A percentile compares a stretch with the other conserved stretches of the same genome.
Conservation (phyloP, 148 eudicot genomes). For the Polygonum maritimum region DNA sequence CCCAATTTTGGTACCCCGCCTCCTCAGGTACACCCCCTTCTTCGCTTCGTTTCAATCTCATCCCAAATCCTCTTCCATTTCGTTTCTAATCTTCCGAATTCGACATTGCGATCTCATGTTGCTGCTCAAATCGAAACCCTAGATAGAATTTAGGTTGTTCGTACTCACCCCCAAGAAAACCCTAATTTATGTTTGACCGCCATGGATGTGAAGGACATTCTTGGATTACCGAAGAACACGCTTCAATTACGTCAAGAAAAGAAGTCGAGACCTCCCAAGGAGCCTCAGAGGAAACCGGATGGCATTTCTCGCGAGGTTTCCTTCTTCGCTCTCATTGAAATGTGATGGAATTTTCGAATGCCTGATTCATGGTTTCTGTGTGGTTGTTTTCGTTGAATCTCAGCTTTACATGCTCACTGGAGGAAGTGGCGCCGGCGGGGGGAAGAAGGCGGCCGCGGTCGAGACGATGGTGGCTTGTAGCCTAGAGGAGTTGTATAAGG, state of each 20-base stretch:
- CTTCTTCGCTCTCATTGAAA: background rate
- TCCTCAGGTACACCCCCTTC: too few relatives aligned
- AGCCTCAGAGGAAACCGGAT: conserved; percentile 85
- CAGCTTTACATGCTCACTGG: conserved; percentile 90
- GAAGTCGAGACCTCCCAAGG: conserved; percentile 72
- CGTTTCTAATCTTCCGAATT: background rate
- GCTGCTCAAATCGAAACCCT: background rate
- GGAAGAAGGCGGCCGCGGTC: conserved; percentile 27
- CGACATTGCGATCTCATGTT: background rate
- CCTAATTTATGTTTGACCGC: conserved; percentile 17
- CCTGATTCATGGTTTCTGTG: background rate
- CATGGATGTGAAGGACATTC: conserved; percentile 86
- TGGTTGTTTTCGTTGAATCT: background rate
- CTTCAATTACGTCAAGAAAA: conserved; percentile 42
- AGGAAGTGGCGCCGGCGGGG: conserved; percentile 56
- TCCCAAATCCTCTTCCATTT: background rate
- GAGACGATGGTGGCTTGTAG: conserved; percentile 67
- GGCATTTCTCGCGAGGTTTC: conserved; percentile 79
- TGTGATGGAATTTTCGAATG: background rate
- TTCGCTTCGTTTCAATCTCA: background rate
- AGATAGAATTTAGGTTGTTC: background rate
- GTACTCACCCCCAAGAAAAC: conserved; percentile 11
- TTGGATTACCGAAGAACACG: conserved; percentile 62
- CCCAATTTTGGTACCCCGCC: too few relatives aligned
- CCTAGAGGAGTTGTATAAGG: conserved; percentile 78